These are phyloP conservation scores for Lunularia cruciata DNA, from an alignment of 225 moss, liverwort and hornwort genomes.

Conservation along the genomic window DNA sequence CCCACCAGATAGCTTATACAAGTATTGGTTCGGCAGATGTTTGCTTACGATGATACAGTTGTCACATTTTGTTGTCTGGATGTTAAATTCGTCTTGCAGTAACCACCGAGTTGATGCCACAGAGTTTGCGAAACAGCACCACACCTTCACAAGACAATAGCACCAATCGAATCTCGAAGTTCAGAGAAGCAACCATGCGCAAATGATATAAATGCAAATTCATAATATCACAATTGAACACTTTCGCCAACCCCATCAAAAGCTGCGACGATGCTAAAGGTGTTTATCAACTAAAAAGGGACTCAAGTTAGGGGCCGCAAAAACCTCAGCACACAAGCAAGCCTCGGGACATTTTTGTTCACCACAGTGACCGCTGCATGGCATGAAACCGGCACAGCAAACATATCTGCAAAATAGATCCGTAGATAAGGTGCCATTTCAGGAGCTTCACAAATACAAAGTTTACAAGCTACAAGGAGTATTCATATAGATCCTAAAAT, in stretches of 20 bases:
- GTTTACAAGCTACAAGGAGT: too few relatives aligned
- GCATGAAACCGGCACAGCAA: slow-evolving; percentile 54
- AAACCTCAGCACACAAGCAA: slow-evolving; percentile 51
- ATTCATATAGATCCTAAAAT: too few relatives aligned
- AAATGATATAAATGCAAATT: background rate
- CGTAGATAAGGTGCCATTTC: too few relatives aligned
- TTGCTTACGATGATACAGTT: slow-evolving; percentile 54
- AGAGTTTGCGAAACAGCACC: slow-evolving; percentile 54
- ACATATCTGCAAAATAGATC: slow-evolving; percentile 40
- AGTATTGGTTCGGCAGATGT: too few relatives aligned
- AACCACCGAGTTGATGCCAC: slow-evolving; percentile 52
- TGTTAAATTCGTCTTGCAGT: slow-evolving; percentile 54
- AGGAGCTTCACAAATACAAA: too few relatives aligned
- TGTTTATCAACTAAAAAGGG: background rate
- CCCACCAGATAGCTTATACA: too few relatives aligned
- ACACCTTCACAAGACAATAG: slow-evolving; percentile 22
- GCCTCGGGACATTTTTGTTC: slow-evolving; percentile 47
- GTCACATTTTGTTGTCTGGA: slow-evolving; percentile 55
- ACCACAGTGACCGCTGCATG: slow-evolving; percentile 56
- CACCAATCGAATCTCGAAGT: background rate
- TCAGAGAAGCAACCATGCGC: background rate
- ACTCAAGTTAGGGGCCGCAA: too few relatives aligned
- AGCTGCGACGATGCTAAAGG: background rate
- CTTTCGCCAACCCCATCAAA: too few relatives aligned
- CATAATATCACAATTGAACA: background rate